Conservation (phyloP, 2,329 filamentous ascomycete genomes). For the Sporothrix inflata region DNA sequence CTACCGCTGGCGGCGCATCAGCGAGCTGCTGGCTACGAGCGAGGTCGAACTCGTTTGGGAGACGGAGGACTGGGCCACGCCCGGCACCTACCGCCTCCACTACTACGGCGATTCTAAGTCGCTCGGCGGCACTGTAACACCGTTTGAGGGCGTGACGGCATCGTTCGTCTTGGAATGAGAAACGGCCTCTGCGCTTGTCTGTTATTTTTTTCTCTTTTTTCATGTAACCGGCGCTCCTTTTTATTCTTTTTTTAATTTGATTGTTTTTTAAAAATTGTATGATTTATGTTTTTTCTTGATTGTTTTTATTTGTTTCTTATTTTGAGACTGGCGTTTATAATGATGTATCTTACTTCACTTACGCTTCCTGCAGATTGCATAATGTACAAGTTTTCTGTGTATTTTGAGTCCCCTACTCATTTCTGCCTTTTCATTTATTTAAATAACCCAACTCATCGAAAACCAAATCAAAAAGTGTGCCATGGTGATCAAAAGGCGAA, state of each 20-base stretch:
- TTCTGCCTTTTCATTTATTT: too few relatives aligned
- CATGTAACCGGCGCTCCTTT: too few relatives aligned
- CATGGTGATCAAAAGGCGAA: too few relatives aligned
- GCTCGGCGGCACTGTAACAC: slow-evolving; percentile 60
- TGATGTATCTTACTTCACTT: too few relatives aligned
- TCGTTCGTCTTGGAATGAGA: slow-evolving; percentile 49
- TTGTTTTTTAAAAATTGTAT: neutral
- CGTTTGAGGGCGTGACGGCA: slow-evolving; percentile 71
- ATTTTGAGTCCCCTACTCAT: too few relatives aligned
- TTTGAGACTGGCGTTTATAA: neutral
- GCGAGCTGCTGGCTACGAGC: slow-evolving; percentile 71
- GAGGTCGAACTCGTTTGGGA: slow-evolving; percentile 83
- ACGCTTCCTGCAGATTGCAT: too few relatives aligned
- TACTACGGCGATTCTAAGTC: slow-evolving; percentile 86
- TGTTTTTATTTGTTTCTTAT: neutral
- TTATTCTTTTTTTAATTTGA: neutral
- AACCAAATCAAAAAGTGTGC: too few relatives aligned
- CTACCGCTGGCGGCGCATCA: slow-evolving; percentile 77
- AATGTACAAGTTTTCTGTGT: neutral
- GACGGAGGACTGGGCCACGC: slow-evolving; percentile 61
- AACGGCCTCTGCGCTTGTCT: neutral
- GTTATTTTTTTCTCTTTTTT: too few relatives aligned
- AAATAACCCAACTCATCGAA: too few relatives aligned
- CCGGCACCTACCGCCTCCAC: slow-evolving; percentile 74
- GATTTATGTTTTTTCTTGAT: neutral